Conservation (phyloP, 495 filamentous ascomycete species). For the Aspergillus nanangensis region DNA sequence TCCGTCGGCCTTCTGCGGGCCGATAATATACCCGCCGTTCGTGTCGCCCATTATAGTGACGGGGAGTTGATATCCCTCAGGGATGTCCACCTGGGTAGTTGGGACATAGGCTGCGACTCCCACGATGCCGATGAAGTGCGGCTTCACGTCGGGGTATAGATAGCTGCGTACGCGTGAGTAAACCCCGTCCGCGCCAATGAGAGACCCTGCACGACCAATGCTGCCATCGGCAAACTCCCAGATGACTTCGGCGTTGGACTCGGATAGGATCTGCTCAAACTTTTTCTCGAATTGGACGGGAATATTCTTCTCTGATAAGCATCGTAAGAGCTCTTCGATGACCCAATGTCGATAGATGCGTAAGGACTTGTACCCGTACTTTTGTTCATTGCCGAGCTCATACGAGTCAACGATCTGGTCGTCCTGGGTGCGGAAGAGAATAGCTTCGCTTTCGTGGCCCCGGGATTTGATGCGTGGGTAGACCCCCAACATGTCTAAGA, state of each 20-base stretch:
- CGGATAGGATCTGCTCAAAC: conserved; percentile 31
- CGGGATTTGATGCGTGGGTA: conserved; percentile 30
- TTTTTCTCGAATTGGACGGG: conserved; percentile 37
- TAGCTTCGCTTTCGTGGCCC: conserved; percentile 32
- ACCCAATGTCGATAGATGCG: conserved; percentile 46
- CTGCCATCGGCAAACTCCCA: conserved; percentile 40
- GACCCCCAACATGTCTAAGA: conserved; percentile 42
- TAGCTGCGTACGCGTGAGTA: conserved; percentile 41
- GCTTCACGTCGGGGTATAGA: conserved; percentile 25
- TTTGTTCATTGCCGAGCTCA: conserved; percentile 35
- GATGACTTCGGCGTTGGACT: conserved; percentile 26
- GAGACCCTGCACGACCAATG: conserved; percentile 19
- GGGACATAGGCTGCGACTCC: conserved; percentile 26
- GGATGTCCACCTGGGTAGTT: conserved; percentile 15
- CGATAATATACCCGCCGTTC: conserved; percentile 43
- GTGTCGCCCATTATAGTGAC: conserved; percentile 33
- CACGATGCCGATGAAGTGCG: conserved; percentile 22
- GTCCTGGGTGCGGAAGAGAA: conserved; percentile 36
- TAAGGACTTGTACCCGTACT: conserved; percentile 41
- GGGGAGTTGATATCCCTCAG: conserved; percentile 31
- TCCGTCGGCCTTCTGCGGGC: conserved; percentile 41
- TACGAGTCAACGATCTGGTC: conserved; percentile 35
- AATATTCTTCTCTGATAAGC: conserved; percentile 29
- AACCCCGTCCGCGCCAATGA: conserved; percentile 49
- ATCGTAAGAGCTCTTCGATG: conserved; percentile 29